Evolutionary conservation across 139 green algal genomes (phyloP), one percentile per base, ranked within the genome.

Genomic region (Tetratostichococcus sp.): DNA sequence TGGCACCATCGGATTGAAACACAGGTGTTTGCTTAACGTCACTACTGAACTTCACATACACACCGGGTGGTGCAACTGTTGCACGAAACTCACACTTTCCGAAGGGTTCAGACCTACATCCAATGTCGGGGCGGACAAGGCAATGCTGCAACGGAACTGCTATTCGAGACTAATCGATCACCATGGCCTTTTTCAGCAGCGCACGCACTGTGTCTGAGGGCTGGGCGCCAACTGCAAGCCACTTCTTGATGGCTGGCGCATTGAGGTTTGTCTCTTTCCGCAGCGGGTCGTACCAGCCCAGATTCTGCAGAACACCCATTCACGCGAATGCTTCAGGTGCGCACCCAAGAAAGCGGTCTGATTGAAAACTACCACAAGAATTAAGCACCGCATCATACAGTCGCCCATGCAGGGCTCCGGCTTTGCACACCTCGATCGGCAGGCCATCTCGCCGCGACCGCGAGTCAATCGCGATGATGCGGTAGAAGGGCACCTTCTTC

Each of bases 201-300:
- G 83, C 82, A 32, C 72, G 78, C 25, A 96, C 93, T n/a, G 92
- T 97, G 5, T 97, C 90, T 25, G 86, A 93, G 0, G 94, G 94
- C 85, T 93, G 80, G 5, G 93, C 94, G 14, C 94, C 94, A 26
- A 90, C 85, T 5, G 34, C 35, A 19, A 98, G 79, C 94, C 94
- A 98, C 83, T 95, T 91, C 89, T 97, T 97, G 82, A 98, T 97
- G 34, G 90, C 87, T 23, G 93, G 93, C 3, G 92, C 94, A 82
- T 97, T 94, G 32, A 98, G 84, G 79, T 93, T 94, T 34, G 91
- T 92, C 82, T 97, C 89, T 86, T 97, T 94, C 57, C 80, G 90
- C 30, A 96, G 75, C 23, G 92, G 92, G 71, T 97, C 80, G 77
- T 96, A 93, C 81, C 88, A 97, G 35, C 94, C 94, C 23, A 98